These are phyloP conservation scores for Magnusiomyces suaveolens DNA, from an alignment of 1,139 yeast genomes.

Conservation along the genomic window DNA sequence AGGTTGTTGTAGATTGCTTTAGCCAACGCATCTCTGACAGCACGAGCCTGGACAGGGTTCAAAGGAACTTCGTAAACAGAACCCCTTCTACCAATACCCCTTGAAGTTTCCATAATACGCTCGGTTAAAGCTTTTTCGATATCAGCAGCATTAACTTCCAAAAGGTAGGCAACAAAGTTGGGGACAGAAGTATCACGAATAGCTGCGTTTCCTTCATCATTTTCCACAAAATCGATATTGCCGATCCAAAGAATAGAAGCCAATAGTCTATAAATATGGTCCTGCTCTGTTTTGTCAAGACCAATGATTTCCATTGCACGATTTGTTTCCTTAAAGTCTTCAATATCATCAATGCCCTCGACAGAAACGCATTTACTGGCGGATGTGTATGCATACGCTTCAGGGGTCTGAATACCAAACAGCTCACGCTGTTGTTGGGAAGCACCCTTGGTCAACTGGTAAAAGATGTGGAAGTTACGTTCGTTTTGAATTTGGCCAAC, in stretches of 20 bases:
- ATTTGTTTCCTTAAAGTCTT: constrained; percentile 71
- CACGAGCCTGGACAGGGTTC: constrained; percentile 83
- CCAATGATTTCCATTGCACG: constrained; percentile 87
- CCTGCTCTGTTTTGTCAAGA: constrained; percentile 70
- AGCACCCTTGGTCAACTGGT: constrained; percentile 90
- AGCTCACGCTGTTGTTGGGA: constrained; percentile 72
- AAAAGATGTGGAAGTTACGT: constrained; percentile 93
- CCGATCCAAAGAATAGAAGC: constrained; percentile 93
- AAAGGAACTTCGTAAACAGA: constrained; percentile 92
- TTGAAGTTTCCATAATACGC: constrained; percentile 75
- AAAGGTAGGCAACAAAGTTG: constrained; percentile 81
- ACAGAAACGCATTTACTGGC: constrained; percentile 80
- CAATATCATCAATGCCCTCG: constrained; percentile 72
- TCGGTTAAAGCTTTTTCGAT: constrained; percentile 64
- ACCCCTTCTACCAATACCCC: constrained; percentile 67
- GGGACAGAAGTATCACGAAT: constrained; percentile 82
- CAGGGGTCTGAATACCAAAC: constrained; percentile 89
- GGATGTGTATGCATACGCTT: constrained; percentile 80
- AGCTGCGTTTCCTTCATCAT: constrained; percentile 70
- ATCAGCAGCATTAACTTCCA: constrained; percentile 66
- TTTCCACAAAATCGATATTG: constrained; percentile 75
- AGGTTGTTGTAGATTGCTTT: constrained; percentile 87
- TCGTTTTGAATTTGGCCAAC: constrained; percentile 88
- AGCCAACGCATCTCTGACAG: constrained; percentile 91
- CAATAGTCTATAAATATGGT: constrained; percentile 73